phyloP scores from a whole-genome alignment of 345 rosid species.

The Erucastrum elatum region DNA sequence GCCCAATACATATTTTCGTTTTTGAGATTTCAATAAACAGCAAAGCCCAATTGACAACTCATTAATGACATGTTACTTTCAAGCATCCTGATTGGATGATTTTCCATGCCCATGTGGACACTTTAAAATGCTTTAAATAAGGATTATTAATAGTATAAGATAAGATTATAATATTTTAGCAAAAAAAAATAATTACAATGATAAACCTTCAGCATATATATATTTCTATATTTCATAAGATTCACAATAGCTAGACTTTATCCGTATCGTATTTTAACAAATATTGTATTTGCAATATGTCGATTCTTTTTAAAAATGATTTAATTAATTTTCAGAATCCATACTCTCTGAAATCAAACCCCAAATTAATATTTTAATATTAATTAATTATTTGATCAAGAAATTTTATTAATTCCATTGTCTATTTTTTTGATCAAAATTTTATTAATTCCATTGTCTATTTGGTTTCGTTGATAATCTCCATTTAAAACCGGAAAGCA shows the following conservation, averaged over 20 bases:
- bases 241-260: background rate
- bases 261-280: background rate
- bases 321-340: background rate
- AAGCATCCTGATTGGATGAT: no score
- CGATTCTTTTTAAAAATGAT: background rate
- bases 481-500: conserved; percentile 26
- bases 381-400: background rate
- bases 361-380: no score
- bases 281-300: no score
- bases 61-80: no score
- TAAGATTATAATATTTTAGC: background rate
- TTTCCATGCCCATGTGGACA: no score
- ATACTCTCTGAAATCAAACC: background rate
- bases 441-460: background rate
- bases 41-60: no score
- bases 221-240: background rate
- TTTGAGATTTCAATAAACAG: no score
- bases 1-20: no score
- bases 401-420: background rate
- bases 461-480: background rate
- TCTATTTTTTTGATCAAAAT: no score
- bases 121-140: no score
- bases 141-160: no score
- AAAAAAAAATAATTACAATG: background rate
- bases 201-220: background rate